A percentile compares a stretch with the other conserved stretches of the same genome.
Evolutionary conservation across 129 eudicot genomes (phyloP).

Genomic region (Helianthus tuberosus): DNA sequence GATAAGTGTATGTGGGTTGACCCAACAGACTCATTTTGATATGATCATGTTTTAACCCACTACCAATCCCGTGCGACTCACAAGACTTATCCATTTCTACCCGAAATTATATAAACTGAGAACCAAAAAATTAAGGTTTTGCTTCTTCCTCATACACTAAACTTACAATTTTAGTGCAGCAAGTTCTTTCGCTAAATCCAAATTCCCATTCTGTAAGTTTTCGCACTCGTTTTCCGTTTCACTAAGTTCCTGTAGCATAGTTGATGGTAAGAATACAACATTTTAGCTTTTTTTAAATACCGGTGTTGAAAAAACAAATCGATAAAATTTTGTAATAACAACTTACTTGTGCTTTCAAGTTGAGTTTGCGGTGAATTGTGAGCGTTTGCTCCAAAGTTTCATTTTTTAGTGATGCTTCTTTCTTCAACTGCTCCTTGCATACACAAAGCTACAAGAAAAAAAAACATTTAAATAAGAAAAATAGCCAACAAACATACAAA

Average conservation of each 20-base stretch:
- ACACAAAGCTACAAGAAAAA: conserved; percentile 41
- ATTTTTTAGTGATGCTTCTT: conserved; percentile 49
- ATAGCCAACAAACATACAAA: neutral
- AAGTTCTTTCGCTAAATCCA: conserved; percentile 84
- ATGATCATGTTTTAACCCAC: neutral
- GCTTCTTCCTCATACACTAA: neutral
- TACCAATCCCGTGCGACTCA: neutral
- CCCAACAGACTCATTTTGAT: neutral
- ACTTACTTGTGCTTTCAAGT: conserved; percentile 54
- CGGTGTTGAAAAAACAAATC: neutral
- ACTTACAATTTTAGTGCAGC: conserved; percentile 79
- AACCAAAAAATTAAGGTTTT: conserved; percentile 11
- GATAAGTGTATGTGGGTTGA: neutral
- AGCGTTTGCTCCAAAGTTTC: conserved; percentile 57
- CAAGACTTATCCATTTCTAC: neutral
- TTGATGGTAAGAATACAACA: neutral
- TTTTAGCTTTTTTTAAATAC: neutral
- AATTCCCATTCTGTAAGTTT: conserved; percentile 61
- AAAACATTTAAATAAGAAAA: neutral
- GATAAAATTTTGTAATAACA: neutral
- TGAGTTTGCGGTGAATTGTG: conserved; percentile 48
- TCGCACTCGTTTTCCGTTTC: conserved; percentile 50
- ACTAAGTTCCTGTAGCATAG: conserved; percentile 68
- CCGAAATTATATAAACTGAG: neutral
- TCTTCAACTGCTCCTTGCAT: conserved; percentile 64